Base-by-base conservation (phyloP, 2,329 filamentous ascomycete genomes). In the Claviceps humidiphila region DNA sequence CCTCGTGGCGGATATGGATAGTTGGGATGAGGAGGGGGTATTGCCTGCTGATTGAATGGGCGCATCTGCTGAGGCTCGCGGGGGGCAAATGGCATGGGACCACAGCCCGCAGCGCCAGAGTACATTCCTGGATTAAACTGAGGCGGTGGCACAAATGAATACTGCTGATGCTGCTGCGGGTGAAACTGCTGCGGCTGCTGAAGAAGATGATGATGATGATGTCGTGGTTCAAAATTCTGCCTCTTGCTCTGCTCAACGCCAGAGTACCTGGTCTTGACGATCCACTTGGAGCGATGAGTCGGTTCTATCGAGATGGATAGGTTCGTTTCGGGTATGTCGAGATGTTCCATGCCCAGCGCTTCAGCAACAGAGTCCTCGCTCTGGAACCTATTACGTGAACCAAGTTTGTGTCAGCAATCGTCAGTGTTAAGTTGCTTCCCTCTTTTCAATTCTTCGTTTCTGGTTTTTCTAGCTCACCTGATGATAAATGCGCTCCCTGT, bases 241-340 rank as follows among this genome's bases (percentile, higher is more conserved):
- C 54, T 46, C n/a, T 38, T 46, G 16, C 17, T 46, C 9, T 47
- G n/a, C 38, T 40, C 39, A 20, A 4, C 3, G 38, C 43, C 44
- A 46, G 8, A n/a, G 22, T 53, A 49, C n/a, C n/a, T n/a, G 2
- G 42, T 16, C n/a, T 38, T 44, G n/a, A 51, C 50, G 26, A 58
- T 52, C 66, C 66, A 68, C 53, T 66, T 68, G 2, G 65, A 68
- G 26, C 63, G 58, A 47, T 62, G 44, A 5, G 59, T 57, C 3
- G 66, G 61, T 4, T 54, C 54, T 30, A 68, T 61, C 14, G 2
- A 43, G 20, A 68, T 34, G 5, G 57, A 56, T 8, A 68, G 52
- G 2, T 55, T 54, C 30, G 58, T 58, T 41, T 66, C 65, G 4
- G 55, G 54, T 42, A 68, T 55, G 8, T 40, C 41, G 5, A 59